Evolutionary conservation across 352 stramenopile species (phyloP), one percentile per base, ranked within the genome.

Genomic region (Phytophthora sp.): DNA sequence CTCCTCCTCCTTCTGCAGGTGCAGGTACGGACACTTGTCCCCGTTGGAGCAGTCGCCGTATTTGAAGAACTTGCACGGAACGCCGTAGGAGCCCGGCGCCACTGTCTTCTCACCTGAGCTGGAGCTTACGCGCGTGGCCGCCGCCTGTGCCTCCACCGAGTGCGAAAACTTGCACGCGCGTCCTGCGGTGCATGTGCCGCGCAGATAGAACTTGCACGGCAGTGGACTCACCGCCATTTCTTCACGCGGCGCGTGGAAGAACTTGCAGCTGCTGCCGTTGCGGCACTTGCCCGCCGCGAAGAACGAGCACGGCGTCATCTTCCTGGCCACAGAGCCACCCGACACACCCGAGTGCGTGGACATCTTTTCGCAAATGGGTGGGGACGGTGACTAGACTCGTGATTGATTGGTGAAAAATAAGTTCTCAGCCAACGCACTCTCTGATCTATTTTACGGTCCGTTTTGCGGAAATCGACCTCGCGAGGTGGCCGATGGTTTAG

Each of bases 31-130:
- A 60, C 88, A 94, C 9, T 67, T 77, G 41, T 80, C 68, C 1
- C 88, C 86, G 26, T 74, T 76, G 31, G 80, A 68, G 77, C 88
- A 96, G 44, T 74, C 78, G 26, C 77, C 77, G 31, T 72, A 76
- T 60, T 88, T 75, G 60, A 92, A 91, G 39, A 93, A 96, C 53
- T 79, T 89, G 74, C 88, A 94, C 0, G 74, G 69, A 35, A 85
- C 68, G 11, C 73, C 63, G 31, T 86, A 87, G 23, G 77, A 68
- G 9, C 82, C 81, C 4, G 80, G 72, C 13, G 62, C 46, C 20
- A 82, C 46, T 15, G 54, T 77, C 42, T 72, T 81, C 39, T 91
- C 76, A 13, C 80, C 77, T 16, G 68, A 88, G 21, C 54, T 81
- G 36, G 58, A 46, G 38, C 71, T 88, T 27, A 84, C 69, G 2